These are phyloP conservation scores for Corymbia calophylla DNA, from an alignment of 441 rosid species.

Conservation along the genomic window DNA sequence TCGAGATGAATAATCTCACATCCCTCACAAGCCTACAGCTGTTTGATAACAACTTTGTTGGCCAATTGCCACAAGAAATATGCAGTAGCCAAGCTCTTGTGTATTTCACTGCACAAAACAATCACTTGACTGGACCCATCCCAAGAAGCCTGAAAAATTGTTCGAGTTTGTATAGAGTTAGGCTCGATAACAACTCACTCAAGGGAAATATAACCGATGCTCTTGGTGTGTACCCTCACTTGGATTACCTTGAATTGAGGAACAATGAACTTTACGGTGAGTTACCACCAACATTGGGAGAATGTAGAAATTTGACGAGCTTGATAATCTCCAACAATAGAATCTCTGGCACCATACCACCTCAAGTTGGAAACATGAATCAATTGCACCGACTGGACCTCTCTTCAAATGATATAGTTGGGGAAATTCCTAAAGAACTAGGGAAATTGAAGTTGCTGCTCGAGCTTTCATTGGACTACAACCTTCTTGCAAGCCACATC, in stretches of 20 bases:
- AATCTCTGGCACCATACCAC: not conserved
- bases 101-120: not conserved
- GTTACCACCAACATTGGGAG: not conserved
- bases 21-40: not conserved
- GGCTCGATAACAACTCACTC: conserved; percentile 11
- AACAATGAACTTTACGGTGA: not conserved
- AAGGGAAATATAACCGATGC: conserved; percentile 13
- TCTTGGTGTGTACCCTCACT: conserved; percentile 20
- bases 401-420: conserved; percentile 19
- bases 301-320: not conserved
- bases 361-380: not conserved
- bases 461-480: not conserved
- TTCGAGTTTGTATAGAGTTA: conserved; percentile 12
- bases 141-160: conserved; percentile 22
- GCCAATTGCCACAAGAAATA: not conserved
- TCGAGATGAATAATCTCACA: not conserved
- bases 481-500: conserved; percentile 17
- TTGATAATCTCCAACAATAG: not conserved
- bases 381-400: conserved; percentile 13
- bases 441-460: conserved; percentile 3
- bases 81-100: not conserved
- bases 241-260: not conserved
- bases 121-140: not conserved
- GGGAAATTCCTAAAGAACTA: conserved; percentile 20
- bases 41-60: not conserved